Evolutionary conservation across 2,329 filamentous ascomycete species (phyloP), one percentile per base, ranked within the genome.

Genomic region (Xylaria sp.): DNA sequence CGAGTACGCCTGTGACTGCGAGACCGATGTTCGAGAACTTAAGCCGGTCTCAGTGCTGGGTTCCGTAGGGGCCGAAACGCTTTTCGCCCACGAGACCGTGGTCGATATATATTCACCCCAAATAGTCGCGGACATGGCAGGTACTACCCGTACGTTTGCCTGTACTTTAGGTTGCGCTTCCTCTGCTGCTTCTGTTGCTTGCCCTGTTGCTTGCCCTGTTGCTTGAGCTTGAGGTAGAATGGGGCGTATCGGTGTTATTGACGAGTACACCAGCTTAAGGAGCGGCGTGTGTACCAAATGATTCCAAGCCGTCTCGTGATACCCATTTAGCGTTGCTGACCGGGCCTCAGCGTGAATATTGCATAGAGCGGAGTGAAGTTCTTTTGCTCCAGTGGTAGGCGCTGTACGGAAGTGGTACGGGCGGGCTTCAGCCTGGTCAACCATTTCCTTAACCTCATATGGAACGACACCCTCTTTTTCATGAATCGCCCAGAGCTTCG

Each of bases 301-400:
- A 17, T 49, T 59, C 44, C 42, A 59, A 6, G 29, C 56, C 5
- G 42, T 59, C 27, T 49, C 56, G 42, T 59, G 56, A 17, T 22
- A 59, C 15, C 49, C 17, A 36, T 47, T 11, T 20, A 25, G 11
- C 9, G 10, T 3, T 0, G 56, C 56, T 10, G 57, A n/a, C 0
- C 44, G 2, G 11, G 44, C 56, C 17, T 49, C 56, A 2, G 36
- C 13, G 3, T n/a, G 2, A n/a, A 59, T 50, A 1, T 25, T 11
- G n/a, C 65, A 56, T 5, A 65, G 61, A 11, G 39, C 9, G 5
- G 20, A 1, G 20, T 25, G 51, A 2, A 55, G 3, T n/a, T 9
- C 36, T 1, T 27, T 20, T 9, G 51, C 33, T 9, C 36, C 7
- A 29, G 51, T 3, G 7, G 51, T 55, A 9, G 51, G 33, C 20